These are phyloP conservation scores for Nitzschia sp. DNA, from an alignment of 108 stramenopile genomes.

Conservation along the genomic window DNA sequence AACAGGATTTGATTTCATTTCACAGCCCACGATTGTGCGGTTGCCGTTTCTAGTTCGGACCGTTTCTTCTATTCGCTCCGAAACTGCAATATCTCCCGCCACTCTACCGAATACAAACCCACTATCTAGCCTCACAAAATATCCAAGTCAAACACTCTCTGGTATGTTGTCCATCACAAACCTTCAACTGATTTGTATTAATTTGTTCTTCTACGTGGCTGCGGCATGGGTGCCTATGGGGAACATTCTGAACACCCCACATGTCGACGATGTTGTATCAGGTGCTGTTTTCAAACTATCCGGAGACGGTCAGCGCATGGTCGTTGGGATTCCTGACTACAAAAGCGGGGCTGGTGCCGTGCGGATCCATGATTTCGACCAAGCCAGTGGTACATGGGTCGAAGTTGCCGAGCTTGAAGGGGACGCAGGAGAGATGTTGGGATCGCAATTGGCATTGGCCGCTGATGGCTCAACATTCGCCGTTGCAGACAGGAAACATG, in stretches of 20 bases:
- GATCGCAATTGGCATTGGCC: background rate
- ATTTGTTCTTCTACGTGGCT: background rate
- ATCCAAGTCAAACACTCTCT: no score
- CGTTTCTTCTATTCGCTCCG: no score
- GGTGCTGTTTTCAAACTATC: slow-evolving; percentile 16
- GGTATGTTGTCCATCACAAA: background rate
- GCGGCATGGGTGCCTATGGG: slow-evolving; percentile 3
- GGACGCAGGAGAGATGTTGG: background rate
- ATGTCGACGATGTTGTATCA: background rate
- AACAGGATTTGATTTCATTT: no score
- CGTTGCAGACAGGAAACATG: background rate
- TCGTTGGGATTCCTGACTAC: slow-evolving; percentile 24
- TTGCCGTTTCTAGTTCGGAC: no score
- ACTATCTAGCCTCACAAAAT: no score
- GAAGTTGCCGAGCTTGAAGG: background rate
- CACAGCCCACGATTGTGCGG: no score
- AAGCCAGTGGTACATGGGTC: slow-evolving; percentile 1
- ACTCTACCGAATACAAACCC: no score
- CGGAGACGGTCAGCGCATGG: slow-evolving; percentile 15
- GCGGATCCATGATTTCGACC: slow-evolving; percentile 12
- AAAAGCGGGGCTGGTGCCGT: slow-evolving; percentile 22
- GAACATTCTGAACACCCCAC: background rate
- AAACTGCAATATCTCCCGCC: no score
- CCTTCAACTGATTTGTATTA: background rate
- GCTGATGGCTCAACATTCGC: slow-evolving; percentile 8